A percentile compares a stretch with the other conserved stretches of the same genome.
phyloP scores from a whole-genome alignment of 345 rosid species.

The Populus ilicifolia region DNA sequence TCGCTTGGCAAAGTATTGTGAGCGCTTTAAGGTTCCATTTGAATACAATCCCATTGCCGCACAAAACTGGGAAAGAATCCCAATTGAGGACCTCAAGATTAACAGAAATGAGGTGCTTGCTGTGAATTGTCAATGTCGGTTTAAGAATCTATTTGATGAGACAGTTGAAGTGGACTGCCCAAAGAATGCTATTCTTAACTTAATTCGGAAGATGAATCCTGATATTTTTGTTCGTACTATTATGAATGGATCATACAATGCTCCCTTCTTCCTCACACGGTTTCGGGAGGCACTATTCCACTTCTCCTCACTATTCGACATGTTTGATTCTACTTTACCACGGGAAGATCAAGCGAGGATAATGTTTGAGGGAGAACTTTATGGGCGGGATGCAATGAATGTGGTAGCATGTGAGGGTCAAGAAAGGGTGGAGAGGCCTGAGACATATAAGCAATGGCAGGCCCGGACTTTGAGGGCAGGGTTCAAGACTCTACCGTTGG shows the following conservation, averaged over 20 bases:
- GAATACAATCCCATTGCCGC: constrained; percentile 74
- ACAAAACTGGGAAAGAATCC: constrained; percentile 78
- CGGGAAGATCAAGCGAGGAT: constrained; percentile 71
- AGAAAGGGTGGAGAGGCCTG: constrained; percentile 96
- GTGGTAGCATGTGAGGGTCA: constrained; percentile 82
- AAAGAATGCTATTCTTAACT: constrained; percentile 51
- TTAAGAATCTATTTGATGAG: constrained; percentile 77
- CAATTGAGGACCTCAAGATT: constrained; percentile 64
- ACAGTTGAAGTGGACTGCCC: constrained; percentile 56
- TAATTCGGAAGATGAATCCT: constrained; percentile 67
- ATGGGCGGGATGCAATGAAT: constrained; percentile 81
- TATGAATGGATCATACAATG: constrained; percentile 67
- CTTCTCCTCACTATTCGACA: constrained; percentile 85
- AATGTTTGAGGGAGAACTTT: constrained; percentile 66
- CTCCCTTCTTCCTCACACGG: constrained; percentile 84
- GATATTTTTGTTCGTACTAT: constrained; percentile 60
- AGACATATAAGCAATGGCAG: constrained; percentile 94
- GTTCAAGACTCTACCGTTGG: constrained; percentile 59
- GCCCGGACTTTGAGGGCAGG: constrained; percentile 70
- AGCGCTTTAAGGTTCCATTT: constrained; percentile 69
- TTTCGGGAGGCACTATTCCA: constrained; percentile 90
- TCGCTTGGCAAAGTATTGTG: constrained; percentile 75
- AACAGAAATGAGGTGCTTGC: constrained; percentile 49
- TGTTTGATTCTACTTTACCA: constrained; percentile 73
- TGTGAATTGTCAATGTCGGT: constrained; percentile 66